Percentiles rank a stretch among this genome's conserved stretches.
Evolutionary conservation across 192 early-diverging fungal genomes (phyloP).

Genomic region (Entomortierella chlamydospora): DNA sequence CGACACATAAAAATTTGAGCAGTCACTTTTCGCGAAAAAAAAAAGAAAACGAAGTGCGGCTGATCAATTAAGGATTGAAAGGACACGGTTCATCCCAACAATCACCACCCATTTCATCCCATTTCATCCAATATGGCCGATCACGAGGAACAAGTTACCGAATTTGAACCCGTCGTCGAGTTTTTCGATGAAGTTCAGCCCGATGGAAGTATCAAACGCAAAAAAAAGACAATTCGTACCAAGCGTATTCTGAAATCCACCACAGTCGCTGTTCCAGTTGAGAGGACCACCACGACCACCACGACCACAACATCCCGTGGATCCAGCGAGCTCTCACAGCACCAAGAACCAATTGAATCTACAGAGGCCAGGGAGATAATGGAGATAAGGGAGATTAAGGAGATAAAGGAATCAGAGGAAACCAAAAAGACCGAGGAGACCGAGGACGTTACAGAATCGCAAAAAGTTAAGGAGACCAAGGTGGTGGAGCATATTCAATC

Average conservation of each 20-base stretch:
- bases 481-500: background rate
- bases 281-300: background rate
- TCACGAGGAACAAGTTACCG: conserved; percentile 24
- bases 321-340: background rate
- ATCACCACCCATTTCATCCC: no score
- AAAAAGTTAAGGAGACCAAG: background rate
- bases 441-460: background rate
- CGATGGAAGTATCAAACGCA: conserved; percentile 37
- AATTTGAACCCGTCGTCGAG: conserved; percentile 27
- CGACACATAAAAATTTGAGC: background rate
- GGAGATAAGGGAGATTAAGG: background rate
- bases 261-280: conserved; percentile 4
- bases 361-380: background rate
- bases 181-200: conserved; percentile 26
- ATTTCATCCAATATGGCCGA: conserved; percentile 23
- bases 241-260: no score
- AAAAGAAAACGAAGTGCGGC: no score
- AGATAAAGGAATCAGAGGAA: background rate
- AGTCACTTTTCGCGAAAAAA: no score
- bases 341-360: background rate
- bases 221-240: conserved; percentile 41
- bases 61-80: no score
- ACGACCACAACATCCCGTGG: background rate
- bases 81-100: background rate
- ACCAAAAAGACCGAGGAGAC: background rate